These are phyloP conservation scores for Pleurostoma richardsiae DNA, from an alignment of 2,329 filamentous ascomycete species.

Conservation along the genomic window DNA sequence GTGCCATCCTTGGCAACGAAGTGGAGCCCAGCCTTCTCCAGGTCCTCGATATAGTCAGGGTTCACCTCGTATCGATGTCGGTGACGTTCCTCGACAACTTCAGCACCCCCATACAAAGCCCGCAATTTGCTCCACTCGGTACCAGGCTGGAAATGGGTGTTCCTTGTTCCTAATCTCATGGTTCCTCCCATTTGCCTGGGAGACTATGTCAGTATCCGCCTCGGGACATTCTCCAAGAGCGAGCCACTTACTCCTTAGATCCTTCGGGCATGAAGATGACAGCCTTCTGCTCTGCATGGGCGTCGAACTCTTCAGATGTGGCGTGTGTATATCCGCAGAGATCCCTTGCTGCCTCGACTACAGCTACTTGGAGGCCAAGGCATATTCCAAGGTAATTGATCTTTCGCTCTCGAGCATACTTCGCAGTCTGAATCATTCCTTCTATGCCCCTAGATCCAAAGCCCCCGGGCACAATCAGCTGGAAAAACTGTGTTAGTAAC, in stretches of 20 bases:
- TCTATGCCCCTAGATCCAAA: conserved; percentile 80
- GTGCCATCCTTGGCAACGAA: conserved; percentile 74
- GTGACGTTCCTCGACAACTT: conserved; percentile 60
- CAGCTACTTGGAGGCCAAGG: conserved; percentile 87
- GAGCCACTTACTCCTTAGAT: conserved; percentile 18
- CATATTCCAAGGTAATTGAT: conserved; percentile 86
- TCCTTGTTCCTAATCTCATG: conserved; percentile 70
- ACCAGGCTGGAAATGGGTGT: conserved; percentile 63
- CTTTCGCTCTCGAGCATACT: conserved; percentile 78
- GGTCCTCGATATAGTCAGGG: conserved; percentile 57
- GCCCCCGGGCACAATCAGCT: conserved; percentile 64
- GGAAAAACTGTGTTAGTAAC: neutral
- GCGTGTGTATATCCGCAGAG: conserved; percentile 59
- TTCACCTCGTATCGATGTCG: conserved; percentile 81
- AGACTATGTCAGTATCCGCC: conserved; percentile 55
- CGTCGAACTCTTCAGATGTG: conserved; percentile 50
- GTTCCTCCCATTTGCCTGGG: conserved; percentile 60
- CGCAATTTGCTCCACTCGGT: conserved; percentile 69
- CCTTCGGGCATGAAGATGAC: conserved; percentile 90
- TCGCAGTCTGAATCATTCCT: conserved; percentile 85
- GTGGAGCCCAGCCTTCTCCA: conserved; percentile 58
- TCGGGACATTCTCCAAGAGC: conserved; percentile 20
- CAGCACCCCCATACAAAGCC: conserved; percentile 55
- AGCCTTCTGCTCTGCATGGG: conserved; percentile 58
- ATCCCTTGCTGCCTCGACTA: conserved; percentile 81